A percentile compares a stretch with the other conserved stretches of the same genome.
These are phyloP conservation scores for Trichoderma pleuroti DNA, from an alignment of 2,329 filamentous ascomycete genomes.

Conservation along the genomic window DNA sequence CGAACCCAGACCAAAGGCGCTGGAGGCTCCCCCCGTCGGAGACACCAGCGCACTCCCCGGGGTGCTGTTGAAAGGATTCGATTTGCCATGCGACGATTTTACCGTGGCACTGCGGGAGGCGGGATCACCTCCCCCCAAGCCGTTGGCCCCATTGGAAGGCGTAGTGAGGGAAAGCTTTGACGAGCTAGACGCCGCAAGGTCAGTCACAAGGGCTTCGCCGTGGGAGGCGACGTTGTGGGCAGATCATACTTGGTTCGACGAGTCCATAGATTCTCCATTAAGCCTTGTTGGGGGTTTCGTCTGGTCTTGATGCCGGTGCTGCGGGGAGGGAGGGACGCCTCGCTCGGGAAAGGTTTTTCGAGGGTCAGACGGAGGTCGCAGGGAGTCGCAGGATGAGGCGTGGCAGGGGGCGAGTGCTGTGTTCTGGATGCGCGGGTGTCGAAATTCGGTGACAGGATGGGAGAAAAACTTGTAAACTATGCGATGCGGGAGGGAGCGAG, in stretches of 20 bases:
- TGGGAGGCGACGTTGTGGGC: neutral
- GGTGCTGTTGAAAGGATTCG: constrained; percentile 77
- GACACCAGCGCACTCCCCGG: constrained; percentile 51
- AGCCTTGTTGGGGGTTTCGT: constrained; percentile 32
- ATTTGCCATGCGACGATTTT: constrained; percentile 72
- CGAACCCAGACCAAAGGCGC: constrained; percentile 88
- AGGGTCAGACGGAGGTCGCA: constrained; percentile 19
- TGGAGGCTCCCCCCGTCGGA: constrained; percentile 63
- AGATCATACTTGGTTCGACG: constrained; percentile 73
- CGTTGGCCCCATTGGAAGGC: constrained; percentile 53
- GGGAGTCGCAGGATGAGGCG: neutral
- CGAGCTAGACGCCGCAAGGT: constrained; percentile 50
- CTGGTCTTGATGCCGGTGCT: constrained; percentile 11
- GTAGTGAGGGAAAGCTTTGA: constrained; percentile 91
- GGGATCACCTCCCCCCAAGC: constrained; percentile 50
- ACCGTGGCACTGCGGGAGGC: constrained; percentile 62
- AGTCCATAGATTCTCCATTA: constrained; percentile 70
- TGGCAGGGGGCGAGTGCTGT: neutral
- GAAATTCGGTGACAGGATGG: neutral
- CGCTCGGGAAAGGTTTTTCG: constrained; percentile 22
- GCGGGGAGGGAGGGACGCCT: constrained; percentile 24
- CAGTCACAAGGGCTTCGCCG: constrained; percentile 15
- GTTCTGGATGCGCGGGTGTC: constrained; percentile 13
- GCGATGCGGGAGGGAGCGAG: constrained; percentile 15
- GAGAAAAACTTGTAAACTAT: neutral